These are phyloP conservation scores for Solanum ahanhuiri DNA, from an alignment of 257 asterid genomes.

Conservation along the genomic window DNA sequence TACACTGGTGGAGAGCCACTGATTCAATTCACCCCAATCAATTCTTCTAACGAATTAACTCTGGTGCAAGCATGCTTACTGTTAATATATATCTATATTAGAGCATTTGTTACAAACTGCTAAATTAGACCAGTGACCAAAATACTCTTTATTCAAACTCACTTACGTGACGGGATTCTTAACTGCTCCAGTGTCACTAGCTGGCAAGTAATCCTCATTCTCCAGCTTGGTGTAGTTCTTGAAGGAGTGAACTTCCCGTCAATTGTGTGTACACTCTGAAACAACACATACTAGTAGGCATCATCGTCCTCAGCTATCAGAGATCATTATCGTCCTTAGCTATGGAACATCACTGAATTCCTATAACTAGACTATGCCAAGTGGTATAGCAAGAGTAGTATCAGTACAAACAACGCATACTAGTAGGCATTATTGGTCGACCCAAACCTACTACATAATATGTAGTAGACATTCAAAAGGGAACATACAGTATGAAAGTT, in stretches of 20 bases:
- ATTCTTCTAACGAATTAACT: neutral
- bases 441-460: too few relatives aligned
- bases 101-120: neutral
- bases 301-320: too few relatives aligned
- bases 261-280: neutral
- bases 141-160: neutral
- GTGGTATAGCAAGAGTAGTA: too few relatives aligned
- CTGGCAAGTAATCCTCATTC: neutral
- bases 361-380: too few relatives aligned
- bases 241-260: neutral
- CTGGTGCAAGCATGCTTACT: neutral
- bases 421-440: too few relatives aligned
- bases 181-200: neutral
- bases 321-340: too few relatives aligned
- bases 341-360: too few relatives aligned
- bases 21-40: neutral
- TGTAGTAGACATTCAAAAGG: too few relatives aligned
- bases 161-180: neutral
- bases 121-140: neutral
- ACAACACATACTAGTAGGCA: too few relatives aligned
- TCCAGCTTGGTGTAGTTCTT: neutral
- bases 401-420: too few relatives aligned
- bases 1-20: too few relatives aligned
- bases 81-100: constrained; percentile 10
- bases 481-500: too few relatives aligned